Base-by-base conservation (phyloP, 768 basidiomycete genomes). In the Boletus huronensis region DNA sequence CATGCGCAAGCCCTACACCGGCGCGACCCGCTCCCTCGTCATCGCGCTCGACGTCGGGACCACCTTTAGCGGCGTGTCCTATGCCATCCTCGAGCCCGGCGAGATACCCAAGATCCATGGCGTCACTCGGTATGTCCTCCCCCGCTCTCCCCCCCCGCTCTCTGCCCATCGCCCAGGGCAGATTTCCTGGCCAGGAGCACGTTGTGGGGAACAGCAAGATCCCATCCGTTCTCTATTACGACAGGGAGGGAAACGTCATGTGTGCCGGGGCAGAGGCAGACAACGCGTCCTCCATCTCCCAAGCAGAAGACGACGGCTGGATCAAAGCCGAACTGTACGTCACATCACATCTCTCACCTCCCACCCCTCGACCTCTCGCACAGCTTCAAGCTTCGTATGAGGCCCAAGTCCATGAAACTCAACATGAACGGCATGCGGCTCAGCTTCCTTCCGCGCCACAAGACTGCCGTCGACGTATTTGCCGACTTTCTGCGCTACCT, bases 351-450 rank as follows among this genome's bases (percentile, higher is more conserved):
- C 32, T 23, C 10, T 36, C 43, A 26, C 53, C 14, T 57, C 48
- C 43, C 47, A 0, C 38, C 34, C 44, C 32, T 28, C 36, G 34
- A 47, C 41, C 32, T 46, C 28, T 19, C 49, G 6, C 13, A 5
- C 48, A 90, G 88, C 2, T 91, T 90, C 79, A 91, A 91, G 70
- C 79, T 90, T 55, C 87, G 88, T 56, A 74, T 91, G 49, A 79
- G 88, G 13, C 88, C 88, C 17, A 82, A 83, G 50, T 77, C 85
- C 9, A 90, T 91, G 88, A 82, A 84, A 60, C 79, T 90, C 51
- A 79, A 84, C 67, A 90, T 89, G 87, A 90, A 90, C 67, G 88
- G 88, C 40, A 89, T 90, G 84, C 82, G 84, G 6, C 78, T 91
- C 50, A 81, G 83, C 14, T 75, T 79, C 6, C 77, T 91, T 25